Evolutionary conservation across 192 early-diverging fungal genomes (phyloP).

Genomic region (Piromyces sp.): DNA sequence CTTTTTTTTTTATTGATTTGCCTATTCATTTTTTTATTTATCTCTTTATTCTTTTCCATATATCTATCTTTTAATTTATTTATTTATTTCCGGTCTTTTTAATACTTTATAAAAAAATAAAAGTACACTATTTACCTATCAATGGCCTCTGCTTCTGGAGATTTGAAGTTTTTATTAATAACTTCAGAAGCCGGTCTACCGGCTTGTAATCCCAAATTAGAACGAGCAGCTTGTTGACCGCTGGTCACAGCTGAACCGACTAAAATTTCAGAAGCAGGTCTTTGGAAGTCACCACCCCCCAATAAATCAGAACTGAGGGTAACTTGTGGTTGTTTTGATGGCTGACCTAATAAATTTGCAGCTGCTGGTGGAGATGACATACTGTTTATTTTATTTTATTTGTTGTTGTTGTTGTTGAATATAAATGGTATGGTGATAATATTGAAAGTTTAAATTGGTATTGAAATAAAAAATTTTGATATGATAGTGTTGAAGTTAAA

Average conservation of each 20-base stretch:
- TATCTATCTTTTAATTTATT: too few species aligned
- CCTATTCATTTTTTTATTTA: too few species aligned
- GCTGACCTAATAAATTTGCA: not conserved
- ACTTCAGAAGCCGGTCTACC: slow-evolving; percentile 15
- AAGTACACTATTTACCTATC: slow-evolving; percentile 40
- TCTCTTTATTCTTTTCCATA: too few species aligned
- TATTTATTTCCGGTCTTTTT: too few species aligned
- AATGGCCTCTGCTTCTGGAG: slow-evolving; percentile 40
- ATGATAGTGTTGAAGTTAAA: too few species aligned
- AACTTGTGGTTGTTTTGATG: not conserved
- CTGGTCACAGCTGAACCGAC: not conserved
- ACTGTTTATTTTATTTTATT: too few species aligned
- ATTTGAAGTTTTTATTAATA: slow-evolving; percentile 16
- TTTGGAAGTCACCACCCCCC: not conserved
- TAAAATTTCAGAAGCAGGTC: not conserved
- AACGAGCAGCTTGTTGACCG: not conserved
- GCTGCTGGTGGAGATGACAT: not conserved
- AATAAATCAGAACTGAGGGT: not conserved
- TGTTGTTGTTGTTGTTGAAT: too few species aligned
- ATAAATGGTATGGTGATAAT: too few species aligned
- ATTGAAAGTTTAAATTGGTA: too few species aligned
- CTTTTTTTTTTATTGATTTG: too few species aligned
- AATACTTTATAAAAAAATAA: too few species aligned
- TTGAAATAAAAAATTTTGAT: too few species aligned
- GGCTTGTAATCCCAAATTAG: not conserved